Evolutionary conservation across 1,139 yeast species (phyloP).

Genomic region (Diutina catenulata): DNA sequence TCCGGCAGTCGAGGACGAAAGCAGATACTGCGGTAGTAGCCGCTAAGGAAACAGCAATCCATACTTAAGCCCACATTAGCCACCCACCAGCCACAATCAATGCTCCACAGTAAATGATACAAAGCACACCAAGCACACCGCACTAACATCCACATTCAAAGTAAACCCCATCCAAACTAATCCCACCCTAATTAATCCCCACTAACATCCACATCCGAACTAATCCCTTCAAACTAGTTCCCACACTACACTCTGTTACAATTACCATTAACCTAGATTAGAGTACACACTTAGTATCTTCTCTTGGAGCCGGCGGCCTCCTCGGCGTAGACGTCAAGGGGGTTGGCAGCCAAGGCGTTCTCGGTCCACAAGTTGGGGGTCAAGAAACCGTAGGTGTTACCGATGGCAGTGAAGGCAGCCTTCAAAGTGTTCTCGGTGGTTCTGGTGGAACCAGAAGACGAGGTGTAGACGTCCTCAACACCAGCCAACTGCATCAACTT

Average conservation of each 20-base stretch:
- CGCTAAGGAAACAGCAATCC: no score
- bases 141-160: no score
- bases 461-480: constrained; percentile 98
- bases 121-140: no score
- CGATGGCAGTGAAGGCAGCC: constrained; percentile 99
- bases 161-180: no score
- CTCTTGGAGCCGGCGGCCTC: constrained; percentile 69
- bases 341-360: constrained; percentile 76
- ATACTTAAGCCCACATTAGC: no score
- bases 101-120: no score
- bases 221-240: constrained; percentile 5
- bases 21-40: no score
- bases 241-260: neutral
- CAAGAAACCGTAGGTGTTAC: constrained; percentile 99
- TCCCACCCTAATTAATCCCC: no score
- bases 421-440: constrained; percentile 99
- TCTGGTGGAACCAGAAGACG: constrained; percentile 99
- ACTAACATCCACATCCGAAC: constrained; percentile 6
- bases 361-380: constrained; percentile 97
- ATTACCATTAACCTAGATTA: neutral
- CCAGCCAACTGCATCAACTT: constrained; percentile 98
- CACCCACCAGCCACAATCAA: no score
- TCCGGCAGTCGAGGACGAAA: no score
- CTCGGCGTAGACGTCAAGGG: constrained; percentile 88
- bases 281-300: constrained; percentile 39